These are phyloP conservation scores for Plasmopara halstedii DNA, from an alignment of 352 stramenopile species.

Conservation along the genomic window DNA sequence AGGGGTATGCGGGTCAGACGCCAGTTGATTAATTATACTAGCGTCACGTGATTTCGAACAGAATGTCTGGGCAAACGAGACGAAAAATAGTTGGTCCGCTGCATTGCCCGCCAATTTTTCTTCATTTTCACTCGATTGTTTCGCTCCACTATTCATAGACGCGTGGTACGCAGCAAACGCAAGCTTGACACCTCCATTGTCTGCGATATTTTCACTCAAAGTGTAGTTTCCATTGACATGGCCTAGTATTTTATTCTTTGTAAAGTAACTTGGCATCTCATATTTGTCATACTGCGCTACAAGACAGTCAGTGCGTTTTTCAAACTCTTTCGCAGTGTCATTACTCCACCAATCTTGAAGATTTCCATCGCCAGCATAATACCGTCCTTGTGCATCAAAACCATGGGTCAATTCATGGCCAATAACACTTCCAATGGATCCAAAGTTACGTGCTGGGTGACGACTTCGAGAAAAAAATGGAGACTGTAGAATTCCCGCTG, in stretches of 20 bases:
- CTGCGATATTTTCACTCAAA: constrained; percentile 76
- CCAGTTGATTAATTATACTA: constrained; percentile 37
- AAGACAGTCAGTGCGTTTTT: constrained; percentile 45
- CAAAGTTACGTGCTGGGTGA: constrained; percentile 90
- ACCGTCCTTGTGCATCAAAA: constrained; percentile 90
- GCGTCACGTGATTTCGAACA: constrained; percentile 60
- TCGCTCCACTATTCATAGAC: constrained; percentile 2
- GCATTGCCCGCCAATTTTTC: constrained; percentile 6
- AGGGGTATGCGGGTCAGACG: constrained; percentile 56
- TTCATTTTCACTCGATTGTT: not conserved
- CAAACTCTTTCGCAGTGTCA: constrained; percentile 73
- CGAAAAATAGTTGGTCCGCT: constrained; percentile 63
- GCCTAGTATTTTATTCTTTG: constrained; percentile 38
- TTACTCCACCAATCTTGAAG: constrained; percentile 91
- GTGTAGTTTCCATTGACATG: constrained; percentile 76
- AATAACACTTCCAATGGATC: constrained; percentile 89
- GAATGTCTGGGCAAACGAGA: constrained; percentile 70
- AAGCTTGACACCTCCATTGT: constrained; percentile 76
- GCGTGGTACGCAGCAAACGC: constrained; percentile 53
- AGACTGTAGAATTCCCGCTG: constrained; percentile 91
- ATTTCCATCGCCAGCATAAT: constrained; percentile 86
- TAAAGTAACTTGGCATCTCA: constrained; percentile 29
- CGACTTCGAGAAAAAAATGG: constrained; percentile 86
- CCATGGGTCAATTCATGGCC: constrained; percentile 95
- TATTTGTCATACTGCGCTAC: constrained; percentile 57